A percentile compares a stretch with the other conserved stretches of the same genome.
These are phyloP conservation scores for Cerioporus squamosus DNA, from an alignment of 1,284 basidiomycete genomes.

Conservation along the genomic window DNA sequence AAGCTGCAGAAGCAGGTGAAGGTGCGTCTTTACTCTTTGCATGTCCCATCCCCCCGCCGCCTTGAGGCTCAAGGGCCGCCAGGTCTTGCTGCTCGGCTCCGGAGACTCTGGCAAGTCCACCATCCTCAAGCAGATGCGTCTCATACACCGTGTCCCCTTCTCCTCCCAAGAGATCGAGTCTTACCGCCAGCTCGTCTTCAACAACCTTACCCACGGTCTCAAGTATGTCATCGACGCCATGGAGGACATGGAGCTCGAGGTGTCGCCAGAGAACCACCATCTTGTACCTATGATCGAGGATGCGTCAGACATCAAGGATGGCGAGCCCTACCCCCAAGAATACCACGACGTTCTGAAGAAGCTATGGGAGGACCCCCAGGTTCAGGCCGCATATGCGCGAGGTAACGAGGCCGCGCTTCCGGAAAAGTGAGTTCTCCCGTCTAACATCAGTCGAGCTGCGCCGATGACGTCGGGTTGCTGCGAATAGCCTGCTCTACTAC, in stretches of 20 bases:
- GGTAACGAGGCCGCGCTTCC: conserved; percentile 89
- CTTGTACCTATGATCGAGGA: conserved; percentile 69
- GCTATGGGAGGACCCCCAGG: conserved; percentile 81
- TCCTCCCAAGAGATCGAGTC: conserved; percentile 76
- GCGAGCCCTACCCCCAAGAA: conserved; percentile 73
- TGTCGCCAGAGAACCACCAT: conserved; percentile 60
- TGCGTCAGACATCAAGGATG: conserved; percentile 75
- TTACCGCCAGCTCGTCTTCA: conserved; percentile 88
- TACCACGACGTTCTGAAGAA: conserved; percentile 69
- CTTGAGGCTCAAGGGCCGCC: neutral
- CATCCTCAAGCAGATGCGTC: conserved; percentile 91
- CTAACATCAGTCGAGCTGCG: neutral
- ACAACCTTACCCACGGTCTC: conserved; percentile 88
- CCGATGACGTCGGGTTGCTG: neutral
- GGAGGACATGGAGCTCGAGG: conserved; percentile 83
- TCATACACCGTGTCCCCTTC: conserved; percentile 84
- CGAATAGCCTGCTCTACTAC: conserved; percentile 68
- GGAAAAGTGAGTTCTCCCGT: conserved; percentile 69
- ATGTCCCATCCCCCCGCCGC: conserved; percentile 5
- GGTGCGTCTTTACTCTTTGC: conserved; percentile 46
- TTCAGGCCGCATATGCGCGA: conserved; percentile 74
- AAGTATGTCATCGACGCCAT: conserved; percentile 84
- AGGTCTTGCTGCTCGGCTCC: conserved; percentile 90
- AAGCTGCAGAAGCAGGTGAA: conserved; percentile 80
- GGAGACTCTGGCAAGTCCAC: conserved; percentile 96